Conservation (phyloP, 1,284 basidiomycete genomes). For the Cryptococcus sp. region DNA sequence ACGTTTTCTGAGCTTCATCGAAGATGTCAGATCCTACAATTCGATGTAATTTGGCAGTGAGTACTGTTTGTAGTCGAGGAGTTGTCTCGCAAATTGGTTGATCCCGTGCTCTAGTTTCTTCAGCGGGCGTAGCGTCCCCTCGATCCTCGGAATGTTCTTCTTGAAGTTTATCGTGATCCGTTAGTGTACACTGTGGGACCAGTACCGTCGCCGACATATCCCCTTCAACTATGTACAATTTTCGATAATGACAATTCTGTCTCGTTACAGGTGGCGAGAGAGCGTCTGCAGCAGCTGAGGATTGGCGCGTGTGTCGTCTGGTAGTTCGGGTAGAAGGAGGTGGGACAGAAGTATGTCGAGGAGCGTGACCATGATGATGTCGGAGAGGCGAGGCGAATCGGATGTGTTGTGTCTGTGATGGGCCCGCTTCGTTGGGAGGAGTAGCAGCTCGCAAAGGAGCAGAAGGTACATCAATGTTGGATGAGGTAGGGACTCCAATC, state of each 20-base stretch:
- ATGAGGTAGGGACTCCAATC: background rate
- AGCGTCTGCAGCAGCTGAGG: constrained; percentile 3
- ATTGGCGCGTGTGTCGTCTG: constrained; percentile 2
- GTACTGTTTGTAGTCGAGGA: constrained; percentile 18
- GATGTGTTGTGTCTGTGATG: background rate
- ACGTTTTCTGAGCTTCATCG: constrained; percentile 29
- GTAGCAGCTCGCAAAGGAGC: background rate
- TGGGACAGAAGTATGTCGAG: constrained; percentile 1
- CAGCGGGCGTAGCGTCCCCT: constrained; percentile 17
- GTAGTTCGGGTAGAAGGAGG: constrained; percentile 8
- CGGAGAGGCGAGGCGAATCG: constrained; percentile 2
- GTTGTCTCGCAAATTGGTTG: constrained; percentile 14
- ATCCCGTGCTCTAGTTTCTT: constrained; percentile 14
- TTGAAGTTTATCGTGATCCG: constrained; percentile 16
- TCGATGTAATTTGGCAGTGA: constrained; percentile 27
- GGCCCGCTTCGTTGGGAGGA: background rate
- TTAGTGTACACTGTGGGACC: constrained; percentile 31
- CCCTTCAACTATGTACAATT: constrained; percentile 20
- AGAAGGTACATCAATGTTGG: constrained; percentile 1
- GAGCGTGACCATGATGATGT: constrained; percentile 17
- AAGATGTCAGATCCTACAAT: constrained; percentile 30
- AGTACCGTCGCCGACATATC: constrained; percentile 26
- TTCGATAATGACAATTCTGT: constrained; percentile 34
- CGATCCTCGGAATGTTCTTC: constrained; percentile 18
- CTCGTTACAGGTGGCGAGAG: constrained; percentile 24